A percentile compares a stretch with the other conserved stretches of the same genome.
Conservation (phyloP, 2,329 filamentous ascomycete genomes). For the Calonectria montana region DNA sequence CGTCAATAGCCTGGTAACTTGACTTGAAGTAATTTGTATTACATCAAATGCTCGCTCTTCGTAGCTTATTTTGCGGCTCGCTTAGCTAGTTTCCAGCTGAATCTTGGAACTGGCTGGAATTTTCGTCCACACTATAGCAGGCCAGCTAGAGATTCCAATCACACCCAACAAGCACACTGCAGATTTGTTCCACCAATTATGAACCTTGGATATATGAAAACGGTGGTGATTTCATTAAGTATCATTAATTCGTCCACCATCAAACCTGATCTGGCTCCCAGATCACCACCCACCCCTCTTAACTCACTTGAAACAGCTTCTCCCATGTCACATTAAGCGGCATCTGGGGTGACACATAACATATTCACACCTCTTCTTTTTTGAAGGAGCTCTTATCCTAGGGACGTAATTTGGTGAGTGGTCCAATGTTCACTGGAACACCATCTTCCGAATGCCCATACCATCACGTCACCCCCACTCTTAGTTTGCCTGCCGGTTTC, state of each 20-base stretch:
- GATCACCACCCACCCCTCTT: neutral
- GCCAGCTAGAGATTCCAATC: neutral
- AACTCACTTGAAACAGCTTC: neutral
- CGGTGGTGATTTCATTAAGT: neutral
- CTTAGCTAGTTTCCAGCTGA: neutral
- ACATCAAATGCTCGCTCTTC: no score
- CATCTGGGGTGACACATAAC: neutral
- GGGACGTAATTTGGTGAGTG: no score
- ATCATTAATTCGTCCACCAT: neutral
- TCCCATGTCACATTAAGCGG: neutral
- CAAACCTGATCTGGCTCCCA: neutral
- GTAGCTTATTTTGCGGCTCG: no score
- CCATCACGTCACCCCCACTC: no score
- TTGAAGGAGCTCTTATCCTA: no score
- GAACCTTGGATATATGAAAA: neutral
- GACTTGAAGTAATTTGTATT: no score
- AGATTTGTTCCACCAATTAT: neutral
- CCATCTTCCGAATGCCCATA: no score
- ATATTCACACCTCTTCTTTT: no score
- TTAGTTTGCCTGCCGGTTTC: no score
- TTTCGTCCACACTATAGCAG: neutral
- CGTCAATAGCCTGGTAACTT: no score
- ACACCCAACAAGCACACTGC: neutral
- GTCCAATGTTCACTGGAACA: no score
- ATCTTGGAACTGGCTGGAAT: no score